Conservation (phyloP, 2,329 filamentous ascomycete species). For the Trichoderma hamatum region DNA sequence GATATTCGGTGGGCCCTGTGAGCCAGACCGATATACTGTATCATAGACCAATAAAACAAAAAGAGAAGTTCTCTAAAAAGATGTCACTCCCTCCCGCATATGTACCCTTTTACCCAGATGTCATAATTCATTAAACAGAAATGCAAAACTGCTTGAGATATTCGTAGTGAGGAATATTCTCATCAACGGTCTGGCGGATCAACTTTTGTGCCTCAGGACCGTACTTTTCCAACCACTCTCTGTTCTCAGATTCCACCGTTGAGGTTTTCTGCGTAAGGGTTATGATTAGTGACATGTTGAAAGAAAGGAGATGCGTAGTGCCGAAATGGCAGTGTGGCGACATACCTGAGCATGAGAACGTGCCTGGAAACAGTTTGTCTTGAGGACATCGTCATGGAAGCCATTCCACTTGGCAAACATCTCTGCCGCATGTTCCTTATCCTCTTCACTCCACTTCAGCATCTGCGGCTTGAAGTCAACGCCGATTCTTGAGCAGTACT, state of each 20-base stretch:
- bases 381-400: constrained; percentile 93
- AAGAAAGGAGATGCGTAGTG: too few species aligned
- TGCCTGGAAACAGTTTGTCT: constrained; percentile 75
- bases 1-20: constrained; percentile 1
- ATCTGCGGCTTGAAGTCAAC: constrained; percentile 76
- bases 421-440: constrained; percentile 70
- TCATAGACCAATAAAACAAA: constrained; percentile 18
- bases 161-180: constrained; percentile 75
- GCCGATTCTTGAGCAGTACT: constrained; percentile 81
- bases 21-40: constrained; percentile 18
- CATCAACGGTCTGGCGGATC: constrained; percentile 71
- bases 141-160: constrained; percentile 79
- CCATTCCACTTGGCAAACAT: constrained; percentile 97
- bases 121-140: constrained; percentile 48
- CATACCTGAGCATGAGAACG: constrained; percentile 65
- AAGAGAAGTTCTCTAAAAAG: background rate
- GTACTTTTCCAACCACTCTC: constrained; percentile 74
- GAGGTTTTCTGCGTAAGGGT: constrained; percentile 55
- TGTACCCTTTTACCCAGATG: background rate
- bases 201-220: constrained; percentile 70
- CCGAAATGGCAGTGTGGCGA: too few species aligned
- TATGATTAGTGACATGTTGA: background rate
- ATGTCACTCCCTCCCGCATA: background rate
- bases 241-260: constrained; percentile 67
- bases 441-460: constrained; percentile 81